Percentiles rank a stretch among this genome's conserved stretches.
Conservation (phyloP, 2,329 filamentous ascomycete species). For the Teratosphaeria destructans region DNA sequence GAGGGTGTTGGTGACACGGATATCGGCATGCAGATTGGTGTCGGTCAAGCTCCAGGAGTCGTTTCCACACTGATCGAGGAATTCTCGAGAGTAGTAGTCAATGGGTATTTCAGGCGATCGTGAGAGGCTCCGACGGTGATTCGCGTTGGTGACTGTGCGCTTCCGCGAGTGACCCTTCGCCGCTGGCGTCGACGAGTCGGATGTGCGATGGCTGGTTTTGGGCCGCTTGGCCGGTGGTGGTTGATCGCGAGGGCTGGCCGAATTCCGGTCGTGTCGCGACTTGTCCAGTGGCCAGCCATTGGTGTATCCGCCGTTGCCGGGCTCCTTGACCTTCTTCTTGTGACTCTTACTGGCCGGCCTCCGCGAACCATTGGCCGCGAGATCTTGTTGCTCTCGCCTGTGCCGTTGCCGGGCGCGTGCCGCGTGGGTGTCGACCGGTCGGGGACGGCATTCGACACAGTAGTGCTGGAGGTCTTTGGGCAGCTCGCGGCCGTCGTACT, state of each 20-base stretch:
- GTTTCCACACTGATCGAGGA: constrained; percentile 51
- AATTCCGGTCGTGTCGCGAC: constrained; percentile 47
- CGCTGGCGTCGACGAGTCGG: constrained; percentile 61
- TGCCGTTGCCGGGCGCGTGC: constrained; percentile 45
- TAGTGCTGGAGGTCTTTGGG: constrained; percentile 59
- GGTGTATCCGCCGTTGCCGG: constrained; percentile 41
- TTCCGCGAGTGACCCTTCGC: constrained; percentile 51
- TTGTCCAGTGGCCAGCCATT: constrained; percentile 55
- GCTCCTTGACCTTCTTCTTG: constrained; percentile 77
- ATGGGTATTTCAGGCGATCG: constrained; percentile 48
- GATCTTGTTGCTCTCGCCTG: constrained; percentile 29
- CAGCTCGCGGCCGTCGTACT: constrained; percentile 48
- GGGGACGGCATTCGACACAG: constrained; percentile 79
- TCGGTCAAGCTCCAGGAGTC: constrained; percentile 44
- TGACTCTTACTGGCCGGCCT: constrained; percentile 68
- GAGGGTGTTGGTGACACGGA: constrained; percentile 64
- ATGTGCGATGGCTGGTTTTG: constrained; percentile 72
- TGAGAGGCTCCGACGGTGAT: constrained; percentile 62
- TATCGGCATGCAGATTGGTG: constrained; percentile 67
- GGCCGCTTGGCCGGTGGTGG: constrained; percentile 63
- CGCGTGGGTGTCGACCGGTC: constrained; percentile 59
- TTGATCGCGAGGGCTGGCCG: constrained; percentile 40
- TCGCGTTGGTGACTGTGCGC: constrained; percentile 46
- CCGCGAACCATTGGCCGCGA: constrained; percentile 51
- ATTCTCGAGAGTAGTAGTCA: constrained; percentile 42